phyloP scores from a whole-genome alignment of 345 rosid genomes.

The Viola odorata region DNA sequence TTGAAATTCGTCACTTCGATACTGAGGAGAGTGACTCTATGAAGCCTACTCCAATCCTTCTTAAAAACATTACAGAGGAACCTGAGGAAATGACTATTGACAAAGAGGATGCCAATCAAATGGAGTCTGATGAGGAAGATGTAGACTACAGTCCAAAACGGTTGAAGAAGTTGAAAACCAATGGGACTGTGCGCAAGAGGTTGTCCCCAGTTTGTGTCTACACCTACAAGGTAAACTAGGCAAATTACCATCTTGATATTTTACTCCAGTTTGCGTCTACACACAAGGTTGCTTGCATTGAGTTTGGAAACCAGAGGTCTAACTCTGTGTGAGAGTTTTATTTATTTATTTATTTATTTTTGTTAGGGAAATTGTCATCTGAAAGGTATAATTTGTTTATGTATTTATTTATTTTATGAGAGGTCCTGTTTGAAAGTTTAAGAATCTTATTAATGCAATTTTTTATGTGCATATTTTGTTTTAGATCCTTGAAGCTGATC shows the following conservation, averaged over 20 bases:
- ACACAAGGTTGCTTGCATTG: neutral
- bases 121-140: slow-evolving; percentile 55
- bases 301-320: neutral
- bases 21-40: slow-evolving; percentile 37
- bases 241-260: slow-evolving; percentile 4
- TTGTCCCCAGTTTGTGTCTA: slow-evolving; percentile 55
- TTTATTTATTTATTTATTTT: too few relatives aligned
- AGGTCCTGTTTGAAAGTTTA: neutral
- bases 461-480: slow-evolving; percentile 14
- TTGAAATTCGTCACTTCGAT: slow-evolving; percentile 64
- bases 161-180: slow-evolving; percentile 28
- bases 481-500: slow-evolving; percentile 80
- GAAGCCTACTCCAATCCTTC: slow-evolving; percentile 28
- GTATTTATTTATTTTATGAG: too few relatives aligned
- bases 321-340: neutral
- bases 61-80: slow-evolving; percentile 35
- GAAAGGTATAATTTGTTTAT: neutral
- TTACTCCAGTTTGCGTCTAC: neutral
- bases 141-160: slow-evolving; percentile 30
- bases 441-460: slow-evolving; percentile 7
- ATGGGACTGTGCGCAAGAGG: slow-evolving; percentile 34
- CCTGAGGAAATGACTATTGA: slow-evolving; percentile 25
- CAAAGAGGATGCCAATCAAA: slow-evolving; percentile 26
- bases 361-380: too few relatives aligned
- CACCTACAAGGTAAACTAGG: slow-evolving; percentile 58